Conservation (phyloP, 306 rosid genomes). For the Vigna angularis region DNA sequence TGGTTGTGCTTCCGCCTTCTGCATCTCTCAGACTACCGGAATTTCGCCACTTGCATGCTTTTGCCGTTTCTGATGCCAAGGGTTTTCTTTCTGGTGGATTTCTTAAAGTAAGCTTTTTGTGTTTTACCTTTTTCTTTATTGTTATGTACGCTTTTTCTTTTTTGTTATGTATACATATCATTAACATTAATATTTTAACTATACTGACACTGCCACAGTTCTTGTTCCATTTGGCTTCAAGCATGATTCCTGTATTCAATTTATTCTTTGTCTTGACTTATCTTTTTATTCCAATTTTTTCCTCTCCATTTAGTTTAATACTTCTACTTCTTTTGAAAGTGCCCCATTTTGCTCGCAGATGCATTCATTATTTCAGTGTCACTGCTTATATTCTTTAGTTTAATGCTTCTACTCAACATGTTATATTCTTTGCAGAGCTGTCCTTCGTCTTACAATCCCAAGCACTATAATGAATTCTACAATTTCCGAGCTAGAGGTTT, state of each 20-base stretch:
- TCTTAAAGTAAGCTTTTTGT: conserved; percentile 62
- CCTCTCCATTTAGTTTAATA: background rate
- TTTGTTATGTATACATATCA: background rate
- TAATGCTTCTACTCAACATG: background rate
- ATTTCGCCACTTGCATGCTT: conserved; percentile 57
- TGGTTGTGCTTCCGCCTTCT: conserved; percentile 66
- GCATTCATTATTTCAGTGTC: background rate
- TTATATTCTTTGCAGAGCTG: conserved; percentile 53
- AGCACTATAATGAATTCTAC: conserved; percentile 55
- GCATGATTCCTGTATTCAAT: background rate
- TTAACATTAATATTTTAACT: background rate
- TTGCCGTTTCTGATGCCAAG: conserved; percentile 59
- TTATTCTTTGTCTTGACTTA: background rate
- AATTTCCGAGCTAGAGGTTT: conserved; percentile 68
- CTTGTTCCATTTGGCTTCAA: background rate
- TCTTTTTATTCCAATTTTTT: conserved; percentile 2
- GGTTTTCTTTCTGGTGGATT: conserved; percentile 57
- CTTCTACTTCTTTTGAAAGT: conserved; percentile 4
- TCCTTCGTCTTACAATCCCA: conserved; percentile 64
- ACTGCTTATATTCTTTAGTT: background rate
- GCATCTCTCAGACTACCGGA: conserved; percentile 63
- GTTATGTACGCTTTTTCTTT: background rate
- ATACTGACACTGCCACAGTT: background rate
- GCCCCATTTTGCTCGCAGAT: background rate
- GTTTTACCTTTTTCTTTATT: conserved; percentile 18